Base-by-base conservation (phyloP, 2,329 filamentous ascomycete species). In the Penicillium sp. region DNA sequence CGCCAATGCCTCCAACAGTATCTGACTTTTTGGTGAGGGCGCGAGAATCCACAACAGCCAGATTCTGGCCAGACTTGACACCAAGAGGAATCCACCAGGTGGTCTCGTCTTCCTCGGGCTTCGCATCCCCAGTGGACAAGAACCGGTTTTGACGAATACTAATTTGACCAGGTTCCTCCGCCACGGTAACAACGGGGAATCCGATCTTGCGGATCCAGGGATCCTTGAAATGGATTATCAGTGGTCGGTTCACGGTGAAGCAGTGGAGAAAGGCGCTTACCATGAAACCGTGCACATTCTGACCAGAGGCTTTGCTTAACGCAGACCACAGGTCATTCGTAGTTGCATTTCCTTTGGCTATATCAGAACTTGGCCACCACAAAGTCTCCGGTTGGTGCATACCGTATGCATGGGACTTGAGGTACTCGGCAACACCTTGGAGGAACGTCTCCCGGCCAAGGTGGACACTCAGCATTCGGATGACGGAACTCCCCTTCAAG, bases 161-260 rank as follows among this genome's bases (percentile, higher is more conserved):
- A 56, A 97, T 85, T 63, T 91, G 84, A 11, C 86, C 85, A 41
- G 83, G 80, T 63, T 91, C 82, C 68, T 97, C 93, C 15, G 84
- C 77, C 11, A 97, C 79, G 2, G 86, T 94, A 14, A 98, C 70
- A 10, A 97, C 83, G 0, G 93, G 93, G 68, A 95, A 94, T 2
- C 93, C 93, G 52, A 97, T 94, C 71, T 91, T 93, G 56, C 84
- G 82, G 60, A 97, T 95, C 93, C 93, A 98, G 13, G 86, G 83
- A 51, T 87, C 78, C 71, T 74, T 45, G 32, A 36, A 7, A 36
- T 15, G 21, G 10, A 8, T n/a, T 34, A n/a, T 38, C 15, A 41
- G 30, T 27, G 11, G 25, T n/a, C n/a, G n/a, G n/a, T n/a, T n/a
- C n/a, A n/a, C n/a, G n/a, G n/a, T n/a, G n/a, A n/a, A n/a, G n/a